These are phyloP conservation scores for Leccinum pachyderme DNA, from an alignment of 1,284 basidiomycete species.

Conservation along the genomic window DNA sequence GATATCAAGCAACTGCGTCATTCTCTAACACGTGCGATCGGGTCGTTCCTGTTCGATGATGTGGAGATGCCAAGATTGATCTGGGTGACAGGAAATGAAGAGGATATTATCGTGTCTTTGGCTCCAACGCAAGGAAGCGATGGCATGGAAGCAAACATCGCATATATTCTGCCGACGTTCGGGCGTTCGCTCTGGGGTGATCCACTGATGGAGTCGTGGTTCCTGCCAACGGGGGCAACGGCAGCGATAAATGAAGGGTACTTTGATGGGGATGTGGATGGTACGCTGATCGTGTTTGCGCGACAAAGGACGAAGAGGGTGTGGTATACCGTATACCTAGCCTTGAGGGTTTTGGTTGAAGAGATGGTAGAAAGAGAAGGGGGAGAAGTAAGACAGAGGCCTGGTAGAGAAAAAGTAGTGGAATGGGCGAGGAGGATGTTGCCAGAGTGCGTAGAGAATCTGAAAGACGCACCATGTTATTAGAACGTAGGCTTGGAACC, in stretches of 20 bases:
- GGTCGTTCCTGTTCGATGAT: conserved; percentile 71
- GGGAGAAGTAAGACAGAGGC: neutral
- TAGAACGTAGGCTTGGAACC: conserved; percentile 16
- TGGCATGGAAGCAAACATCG: conserved; percentile 29
- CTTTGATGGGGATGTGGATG: conserved; percentile 40
- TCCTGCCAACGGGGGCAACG: conserved; percentile 48
- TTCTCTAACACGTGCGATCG: conserved; percentile 63
- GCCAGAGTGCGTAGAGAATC: conserved; percentile 35
- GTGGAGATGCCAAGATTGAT: conserved; percentile 66
- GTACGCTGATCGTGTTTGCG: conserved; percentile 38
- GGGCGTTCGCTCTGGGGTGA: conserved; percentile 70
- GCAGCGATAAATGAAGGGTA: conserved; percentile 60
- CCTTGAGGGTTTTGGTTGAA: conserved; percentile 44
- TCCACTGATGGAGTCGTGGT: conserved; percentile 63
- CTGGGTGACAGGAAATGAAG: conserved; percentile 56
- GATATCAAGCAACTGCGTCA: conserved; percentile 47
- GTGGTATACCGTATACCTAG: conserved; percentile 67
- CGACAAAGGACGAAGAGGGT: conserved; percentile 58
- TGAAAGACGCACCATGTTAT: conserved; percentile 52
- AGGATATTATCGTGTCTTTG: conserved; percentile 47
- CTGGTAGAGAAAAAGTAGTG: conserved; percentile 15
- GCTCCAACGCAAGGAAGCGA: conserved; percentile 7
- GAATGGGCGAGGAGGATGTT: conserved; percentile 45
- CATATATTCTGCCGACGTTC: conserved; percentile 49
- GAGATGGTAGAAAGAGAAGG: neutral